Evolutionary conservation across 768 basidiomycete species (phyloP), one percentile per base, ranked within the genome.

Genomic region (Suillus subalutaceus): DNA sequence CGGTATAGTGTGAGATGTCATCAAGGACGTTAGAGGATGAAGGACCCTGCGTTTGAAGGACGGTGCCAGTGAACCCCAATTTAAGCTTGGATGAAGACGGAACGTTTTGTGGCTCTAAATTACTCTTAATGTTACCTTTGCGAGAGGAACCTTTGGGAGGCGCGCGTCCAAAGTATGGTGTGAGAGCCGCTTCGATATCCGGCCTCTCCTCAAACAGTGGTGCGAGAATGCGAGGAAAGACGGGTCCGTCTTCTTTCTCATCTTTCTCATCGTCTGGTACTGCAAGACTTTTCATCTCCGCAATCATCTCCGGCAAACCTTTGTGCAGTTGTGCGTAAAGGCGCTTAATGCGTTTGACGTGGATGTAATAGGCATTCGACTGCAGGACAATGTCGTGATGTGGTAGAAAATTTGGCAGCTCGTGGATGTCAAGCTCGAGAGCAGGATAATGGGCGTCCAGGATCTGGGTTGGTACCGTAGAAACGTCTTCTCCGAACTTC

Each of bases 361-460:
- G 10, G 16, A 59, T 41, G 9, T 40, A 41, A 26, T 59, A 41
- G 23, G 58, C 40, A 59, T 23, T 59, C 16, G 38, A 40, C 8
- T 30, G 58, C 40, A 40, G 16, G 38, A 41, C 30, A 30, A 4
- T 18, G 18, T 59, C 40, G 58, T 26, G 16, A 30, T 41, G 26
- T 2, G 57, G 56, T n/a, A 38, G 12, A 8, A 57, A 38, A 2
- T 40, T 5, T 18, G 58, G 26, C 18, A 59, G 38, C 26, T 59
- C 55, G 20, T 20, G 55, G 6, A 56, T 35, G 32, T 56, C 58
- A 59, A 59, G 58, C n/a, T 59, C 40, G 58, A 41, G 57, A 26
- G 59, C 63, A 23, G 62, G 55, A 35, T 68, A 67, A 38, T 63
- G 59, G 32, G 62, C 58, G 53, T 78, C 73, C 2, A 63, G 30